A percentile compares a stretch with the other conserved stretches of the same genome.
These are phyloP conservation scores for Solanum clarkiae DNA, from an alignment of 257 asterid species.

Conservation along the genomic window DNA sequence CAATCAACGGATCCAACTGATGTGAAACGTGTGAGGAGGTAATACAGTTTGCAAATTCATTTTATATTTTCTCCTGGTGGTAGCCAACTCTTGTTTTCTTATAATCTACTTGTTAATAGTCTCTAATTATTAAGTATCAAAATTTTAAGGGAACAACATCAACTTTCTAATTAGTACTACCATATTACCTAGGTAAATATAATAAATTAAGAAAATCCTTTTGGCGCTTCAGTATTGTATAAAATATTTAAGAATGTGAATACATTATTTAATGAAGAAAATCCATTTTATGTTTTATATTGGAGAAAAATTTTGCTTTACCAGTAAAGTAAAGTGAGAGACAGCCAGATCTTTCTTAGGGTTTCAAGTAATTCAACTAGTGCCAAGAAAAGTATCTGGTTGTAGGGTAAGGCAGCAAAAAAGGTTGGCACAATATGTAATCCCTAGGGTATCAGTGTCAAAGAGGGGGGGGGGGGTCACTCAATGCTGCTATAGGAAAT, in stretches of 20 bases:
- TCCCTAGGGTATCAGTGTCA: not conserved
- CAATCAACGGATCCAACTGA: slow-evolving; percentile 53
- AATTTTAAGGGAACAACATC: not conserved
- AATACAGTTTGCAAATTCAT: not conserved
- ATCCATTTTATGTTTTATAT: not conserved
- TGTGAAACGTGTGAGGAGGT: slow-evolving; percentile 94
- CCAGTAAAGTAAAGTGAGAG: not conserved
- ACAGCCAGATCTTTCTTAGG: not conserved
- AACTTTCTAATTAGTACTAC: not conserved
- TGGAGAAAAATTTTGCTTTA: not conserved
- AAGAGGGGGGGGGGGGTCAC: not conserved
- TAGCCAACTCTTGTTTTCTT: not conserved
- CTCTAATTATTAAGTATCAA: not conserved
- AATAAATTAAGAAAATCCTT: not conserved
- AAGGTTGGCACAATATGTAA: not conserved
- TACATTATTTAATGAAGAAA: not conserved
- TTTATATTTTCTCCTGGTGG: not conserved
- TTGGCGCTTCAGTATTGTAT: not conserved
- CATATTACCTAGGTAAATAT: not conserved
- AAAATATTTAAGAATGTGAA: not conserved
- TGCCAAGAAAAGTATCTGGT: not conserved
- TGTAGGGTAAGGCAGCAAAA: not conserved
- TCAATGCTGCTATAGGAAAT: not conserved
- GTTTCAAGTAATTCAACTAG: not conserved
- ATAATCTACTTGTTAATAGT: not conserved